Percentiles rank a stretch among this genome's conserved stretches.
These are phyloP conservation scores for Cercophora newfieldiana DNA, from an alignment of 495 filamentous ascomycete species.

Conservation along the genomic window DNA sequence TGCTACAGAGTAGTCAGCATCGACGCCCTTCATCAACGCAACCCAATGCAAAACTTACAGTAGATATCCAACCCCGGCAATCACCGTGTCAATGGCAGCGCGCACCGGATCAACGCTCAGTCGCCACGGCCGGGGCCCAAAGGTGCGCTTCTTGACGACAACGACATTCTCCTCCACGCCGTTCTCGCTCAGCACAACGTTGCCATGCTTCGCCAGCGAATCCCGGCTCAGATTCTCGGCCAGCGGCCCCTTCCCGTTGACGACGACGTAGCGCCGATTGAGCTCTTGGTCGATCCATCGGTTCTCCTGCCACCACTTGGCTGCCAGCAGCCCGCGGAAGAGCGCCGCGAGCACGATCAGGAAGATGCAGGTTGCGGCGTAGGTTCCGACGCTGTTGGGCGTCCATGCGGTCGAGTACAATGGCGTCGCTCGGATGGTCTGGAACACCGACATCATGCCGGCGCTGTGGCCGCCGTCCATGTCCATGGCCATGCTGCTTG, in stretches of 20 bases:
- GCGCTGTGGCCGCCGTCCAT: conserved; percentile 20
- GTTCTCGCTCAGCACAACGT: conserved; percentile 61
- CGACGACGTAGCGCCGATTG: conserved; percentile 71
- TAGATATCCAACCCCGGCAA: conserved; percentile 78
- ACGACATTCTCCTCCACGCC: conserved; percentile 74
- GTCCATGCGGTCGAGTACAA: conserved; percentile 76
- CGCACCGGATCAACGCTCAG: conserved; percentile 76
- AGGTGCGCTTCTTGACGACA: conserved; percentile 58
- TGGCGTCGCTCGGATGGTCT: conserved; percentile 62
- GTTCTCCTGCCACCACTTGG: conserved; percentile 55
- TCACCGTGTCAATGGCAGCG: conserved; percentile 64
- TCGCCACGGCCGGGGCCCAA: conserved; percentile 66
- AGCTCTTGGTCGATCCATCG: conserved; percentile 62
- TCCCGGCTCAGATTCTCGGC: conserved; percentile 52
- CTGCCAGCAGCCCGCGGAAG: conserved; percentile 67
- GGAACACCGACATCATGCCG: conserved; percentile 62
- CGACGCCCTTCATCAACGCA: background rate
- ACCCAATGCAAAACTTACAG: conserved; percentile 63
- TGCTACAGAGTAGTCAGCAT: conserved; percentile 53
- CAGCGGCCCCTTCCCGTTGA: conserved; percentile 62
- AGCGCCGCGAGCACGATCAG: conserved; percentile 70
- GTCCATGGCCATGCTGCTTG: background rate
- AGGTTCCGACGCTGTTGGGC: conserved; percentile 63
- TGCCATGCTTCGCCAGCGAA: conserved; percentile 57
- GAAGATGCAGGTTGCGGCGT: conserved; percentile 87